phyloP scores from a whole-genome alignment of 2,329 filamentous ascomycete species.

The Anthostomella pinea region DNA sequence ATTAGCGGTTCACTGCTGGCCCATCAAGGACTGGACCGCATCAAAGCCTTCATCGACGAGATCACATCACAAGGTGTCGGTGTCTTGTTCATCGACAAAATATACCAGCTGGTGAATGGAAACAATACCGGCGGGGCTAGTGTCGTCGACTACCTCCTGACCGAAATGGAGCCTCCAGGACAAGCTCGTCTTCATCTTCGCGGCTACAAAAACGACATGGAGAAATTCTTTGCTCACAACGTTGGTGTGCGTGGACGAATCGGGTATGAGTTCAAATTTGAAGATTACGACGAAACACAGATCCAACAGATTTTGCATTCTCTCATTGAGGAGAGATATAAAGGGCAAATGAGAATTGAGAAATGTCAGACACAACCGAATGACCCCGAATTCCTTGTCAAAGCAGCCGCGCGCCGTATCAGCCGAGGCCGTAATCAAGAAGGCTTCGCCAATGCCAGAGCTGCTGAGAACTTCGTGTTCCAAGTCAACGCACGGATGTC shows the following conservation, averaged over 20 bases:
- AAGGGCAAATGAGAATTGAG: neutral
- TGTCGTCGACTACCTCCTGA: constrained; percentile 44
- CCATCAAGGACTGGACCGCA: constrained; percentile 55
- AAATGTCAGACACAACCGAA: constrained; percentile 1
- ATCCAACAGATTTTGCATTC: constrained; percentile 1
- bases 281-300: constrained; percentile 5
- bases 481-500: neutral
- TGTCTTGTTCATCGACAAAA: constrained; percentile 74
- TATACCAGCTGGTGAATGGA: constrained; percentile 66
- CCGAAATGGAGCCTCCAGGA: neutral
- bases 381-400: constrained; percentile 2
- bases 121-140: constrained; percentile 54
- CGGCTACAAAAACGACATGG: constrained; percentile 4
- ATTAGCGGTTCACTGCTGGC: constrained; percentile 65
- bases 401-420: constrained; percentile 5
- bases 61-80: constrained; percentile 61
- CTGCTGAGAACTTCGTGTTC: constrained; percentile 1
- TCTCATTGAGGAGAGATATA: neutral
- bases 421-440: neutral
- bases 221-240: constrained; percentile 6
- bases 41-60: constrained; percentile 52
- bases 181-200: constrained; percentile 6
- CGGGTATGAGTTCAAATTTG: constrained; percentile 1
- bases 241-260: constrained; percentile 1
- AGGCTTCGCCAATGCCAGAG: constrained; percentile 4